phyloP scores from a whole-genome alignment of 2,329 filamentous ascomycete genomes.

The Biscogniauxia sp. region DNA sequence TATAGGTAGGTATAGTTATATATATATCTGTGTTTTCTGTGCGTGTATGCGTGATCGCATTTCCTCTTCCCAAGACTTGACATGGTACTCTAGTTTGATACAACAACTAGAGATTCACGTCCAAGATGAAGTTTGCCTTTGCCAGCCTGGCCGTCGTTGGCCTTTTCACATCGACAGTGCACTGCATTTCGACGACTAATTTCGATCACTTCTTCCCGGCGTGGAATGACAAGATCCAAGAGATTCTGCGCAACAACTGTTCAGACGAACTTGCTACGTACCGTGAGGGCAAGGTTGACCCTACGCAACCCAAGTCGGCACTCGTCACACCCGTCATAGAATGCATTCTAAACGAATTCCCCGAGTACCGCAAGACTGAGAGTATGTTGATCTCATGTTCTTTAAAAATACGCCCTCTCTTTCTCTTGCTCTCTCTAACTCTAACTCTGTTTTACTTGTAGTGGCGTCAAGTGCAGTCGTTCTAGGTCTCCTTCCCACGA shows the following conservation, averaged over 20 bases:
- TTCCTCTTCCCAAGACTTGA: not conserved
- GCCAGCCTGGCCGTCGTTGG: not conserved
- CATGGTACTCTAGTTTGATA: not conserved
- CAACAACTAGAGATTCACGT: not conserved
- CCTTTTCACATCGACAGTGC: not conserved
- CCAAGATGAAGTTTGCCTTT: not conserved
- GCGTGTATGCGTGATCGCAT: not conserved
- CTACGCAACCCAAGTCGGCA: slow-evolving; percentile 2
- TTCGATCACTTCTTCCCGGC: slow-evolving; percentile 18
- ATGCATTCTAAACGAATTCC: slow-evolving; percentile 17
- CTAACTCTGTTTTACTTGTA: not conserved
- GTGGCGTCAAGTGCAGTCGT: slow-evolving; percentile 20
- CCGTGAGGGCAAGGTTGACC: slow-evolving; percentile 11
- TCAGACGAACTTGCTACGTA: slow-evolving; percentile 12
- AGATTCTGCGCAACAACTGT: slow-evolving; percentile 13
- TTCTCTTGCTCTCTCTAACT: no score
- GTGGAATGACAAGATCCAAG: slow-evolving; percentile 14
- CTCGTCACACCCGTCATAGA: slow-evolving; percentile 19
- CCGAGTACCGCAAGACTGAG: slow-evolving; percentile 22
- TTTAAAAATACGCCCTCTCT: not conserved
- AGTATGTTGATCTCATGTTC: slow-evolving; percentile 6
- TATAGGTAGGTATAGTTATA: not conserved
- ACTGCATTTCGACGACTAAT: slow-evolving; percentile 13
- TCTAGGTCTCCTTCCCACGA: slow-evolving; percentile 21
- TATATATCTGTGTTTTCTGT: not conserved